A percentile compares a stretch with the other conserved stretches of the same genome.
These are phyloP conservation scores for Scutellaria barbata DNA, from an alignment of 257 asterid species.

Conservation along the genomic window DNA sequence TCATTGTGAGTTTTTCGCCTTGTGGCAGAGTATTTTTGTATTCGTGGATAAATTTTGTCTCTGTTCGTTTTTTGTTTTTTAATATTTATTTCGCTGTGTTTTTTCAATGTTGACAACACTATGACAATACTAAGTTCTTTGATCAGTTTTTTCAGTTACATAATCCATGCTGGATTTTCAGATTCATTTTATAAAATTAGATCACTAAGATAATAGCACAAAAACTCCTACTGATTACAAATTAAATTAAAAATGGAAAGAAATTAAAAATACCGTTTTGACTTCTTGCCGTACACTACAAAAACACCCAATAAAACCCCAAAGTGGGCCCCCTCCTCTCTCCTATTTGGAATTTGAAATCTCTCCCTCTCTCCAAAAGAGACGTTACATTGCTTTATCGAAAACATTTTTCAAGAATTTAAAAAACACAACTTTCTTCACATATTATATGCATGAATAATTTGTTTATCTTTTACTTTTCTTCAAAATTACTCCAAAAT, in stretches of 20 bases:
- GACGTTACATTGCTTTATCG: slow-evolving; percentile 58
- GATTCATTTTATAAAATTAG: too few relatives aligned
- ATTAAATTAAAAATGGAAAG: not conserved
- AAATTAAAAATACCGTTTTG: not conserved
- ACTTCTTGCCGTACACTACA: slow-evolving; percentile 23
- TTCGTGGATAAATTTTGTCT: too few relatives aligned
- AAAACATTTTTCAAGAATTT: slow-evolving; percentile 19
- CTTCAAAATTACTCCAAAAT: slow-evolving; percentile 42
- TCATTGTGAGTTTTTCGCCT: too few relatives aligned
- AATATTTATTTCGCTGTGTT: too few relatives aligned
- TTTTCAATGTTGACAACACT: too few relatives aligned
- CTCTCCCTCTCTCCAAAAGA: slow-evolving; percentile 61
- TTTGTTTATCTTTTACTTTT: slow-evolving; percentile 30
- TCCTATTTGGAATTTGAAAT: slow-evolving; percentile 66
- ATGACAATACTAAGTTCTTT: too few relatives aligned
- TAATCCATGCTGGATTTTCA: too few relatives aligned
- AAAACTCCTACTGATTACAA: too few relatives aligned
- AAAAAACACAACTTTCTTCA: slow-evolving; percentile 22
- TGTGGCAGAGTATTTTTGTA: too few relatives aligned
- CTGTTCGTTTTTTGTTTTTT: too few relatives aligned
- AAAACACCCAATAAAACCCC: slow-evolving; percentile 14
- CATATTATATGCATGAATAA: slow-evolving; percentile 27
- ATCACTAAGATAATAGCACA: too few relatives aligned
- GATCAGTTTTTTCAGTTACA: too few relatives aligned
- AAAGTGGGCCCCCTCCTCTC: slow-evolving; percentile 38